phyloP scores from a whole-genome alignment of 306 rosid species.

The Cotoneaster glaucophyllus region DNA sequence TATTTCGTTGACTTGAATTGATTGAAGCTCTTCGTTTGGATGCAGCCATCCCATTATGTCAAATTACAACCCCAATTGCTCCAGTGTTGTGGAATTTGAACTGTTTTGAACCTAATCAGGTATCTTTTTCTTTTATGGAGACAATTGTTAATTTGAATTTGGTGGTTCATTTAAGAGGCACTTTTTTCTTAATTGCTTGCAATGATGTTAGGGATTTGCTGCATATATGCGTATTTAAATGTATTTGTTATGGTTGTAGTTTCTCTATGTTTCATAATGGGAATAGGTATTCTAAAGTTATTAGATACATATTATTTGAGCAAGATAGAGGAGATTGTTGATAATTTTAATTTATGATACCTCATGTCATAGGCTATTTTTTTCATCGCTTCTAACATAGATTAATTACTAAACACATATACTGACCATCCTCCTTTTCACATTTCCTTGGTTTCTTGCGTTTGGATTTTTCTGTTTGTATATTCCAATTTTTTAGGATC shows the following conservation, averaged over 20 bases:
- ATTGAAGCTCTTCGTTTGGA: background rate
- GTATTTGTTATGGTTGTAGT: background rate
- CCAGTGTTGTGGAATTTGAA: background rate
- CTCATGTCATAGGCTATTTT: no score
- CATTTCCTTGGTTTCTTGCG: no score
- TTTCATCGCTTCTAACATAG: no score
- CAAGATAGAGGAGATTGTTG: no score
- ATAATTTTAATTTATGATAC: no score
- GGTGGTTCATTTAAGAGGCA: background rate
- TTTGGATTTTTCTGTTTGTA: no score
- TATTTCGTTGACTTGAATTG: background rate
- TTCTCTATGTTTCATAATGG: background rate
- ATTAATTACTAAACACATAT: no score
- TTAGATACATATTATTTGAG: no score
- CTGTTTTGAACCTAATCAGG: slow-evolving; percentile 10
- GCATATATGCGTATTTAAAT: background rate
- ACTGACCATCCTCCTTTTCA: no score
- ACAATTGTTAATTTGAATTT: background rate
- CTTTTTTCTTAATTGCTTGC: background rate
- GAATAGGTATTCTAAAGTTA: no score
- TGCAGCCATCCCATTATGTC: slow-evolving; percentile 11
- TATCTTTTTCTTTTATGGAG: background rate
- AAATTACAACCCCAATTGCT: background rate
- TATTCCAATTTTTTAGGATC: no score
- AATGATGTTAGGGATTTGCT: background rate